A percentile compares a stretch with the other conserved stretches of the same genome.
Conservation (phyloP, 2,329 filamentous ascomycete species). For the Nakataea oryzae region DNA sequence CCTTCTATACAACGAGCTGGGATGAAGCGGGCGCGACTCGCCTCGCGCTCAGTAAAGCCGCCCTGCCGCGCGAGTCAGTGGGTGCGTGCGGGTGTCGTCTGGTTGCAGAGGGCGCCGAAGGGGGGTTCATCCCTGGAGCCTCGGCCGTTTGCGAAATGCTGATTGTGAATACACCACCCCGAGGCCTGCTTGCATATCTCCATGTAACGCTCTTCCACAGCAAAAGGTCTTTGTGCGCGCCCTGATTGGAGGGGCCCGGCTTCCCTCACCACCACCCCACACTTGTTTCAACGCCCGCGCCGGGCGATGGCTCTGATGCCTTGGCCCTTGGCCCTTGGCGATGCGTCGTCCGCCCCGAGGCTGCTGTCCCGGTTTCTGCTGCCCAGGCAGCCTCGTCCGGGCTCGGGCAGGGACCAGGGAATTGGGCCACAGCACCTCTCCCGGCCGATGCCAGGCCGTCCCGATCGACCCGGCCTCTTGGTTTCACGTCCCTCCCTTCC, state of each 20-base stretch:
- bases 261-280: neutral
- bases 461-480: neutral
- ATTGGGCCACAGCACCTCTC: neutral
- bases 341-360: neutral
- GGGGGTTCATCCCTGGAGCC: neutral
- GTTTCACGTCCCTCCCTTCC: neutral
- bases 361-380: neutral
- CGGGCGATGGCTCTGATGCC: no score
- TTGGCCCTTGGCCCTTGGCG: no score
- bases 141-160: neutral
- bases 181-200: neutral
- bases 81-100: neutral
- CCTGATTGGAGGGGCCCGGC: no score
- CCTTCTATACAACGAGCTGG: no score
- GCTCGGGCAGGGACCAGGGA: neutral
- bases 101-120: neutral
- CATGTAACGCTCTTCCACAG: no score
- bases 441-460: neutral
- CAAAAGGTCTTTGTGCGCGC: no score
- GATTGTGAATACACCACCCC: neutral
- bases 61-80: neutral
- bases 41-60: neutral
- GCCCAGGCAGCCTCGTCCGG: neutral
- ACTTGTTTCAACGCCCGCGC: neutral
- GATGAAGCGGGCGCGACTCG: neutral